These are phyloP conservation scores for Wickerhamiella siamensis DNA, from an alignment of 805 yeast species.

Conservation along the genomic window DNA sequence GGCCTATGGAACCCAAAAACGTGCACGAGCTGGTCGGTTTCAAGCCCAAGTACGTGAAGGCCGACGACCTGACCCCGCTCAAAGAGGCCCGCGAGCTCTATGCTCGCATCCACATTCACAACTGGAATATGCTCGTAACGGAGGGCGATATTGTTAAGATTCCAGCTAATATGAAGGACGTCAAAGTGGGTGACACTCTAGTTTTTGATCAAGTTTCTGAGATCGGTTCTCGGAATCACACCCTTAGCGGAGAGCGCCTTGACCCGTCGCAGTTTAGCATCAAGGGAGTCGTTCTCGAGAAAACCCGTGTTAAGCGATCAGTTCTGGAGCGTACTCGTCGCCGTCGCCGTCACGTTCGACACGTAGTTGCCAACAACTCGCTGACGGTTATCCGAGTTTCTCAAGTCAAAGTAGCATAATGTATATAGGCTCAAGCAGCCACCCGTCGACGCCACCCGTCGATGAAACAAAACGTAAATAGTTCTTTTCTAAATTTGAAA, in stretches of 20 bases:
- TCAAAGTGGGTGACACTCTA: conserved; percentile 71
- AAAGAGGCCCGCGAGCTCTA: conserved; percentile 57
- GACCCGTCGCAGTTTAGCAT: conserved; percentile 42
- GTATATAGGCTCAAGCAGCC: neutral
- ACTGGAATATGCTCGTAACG: conserved; percentile 77
- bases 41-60: conserved; percentile 16
- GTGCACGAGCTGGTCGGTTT: conserved; percentile 15
- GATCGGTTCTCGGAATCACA: conserved; percentile 74
- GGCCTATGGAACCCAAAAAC: conserved; percentile 2
- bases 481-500: too few species aligned
- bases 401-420: conserved; percentile 41
- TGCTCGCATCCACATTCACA: conserved; percentile 70
- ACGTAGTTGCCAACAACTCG: conserved; percentile 51
- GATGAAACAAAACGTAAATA: too few species aligned
- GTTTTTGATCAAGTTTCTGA: conserved; percentile 60
- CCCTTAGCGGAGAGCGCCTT: conserved; percentile 39
- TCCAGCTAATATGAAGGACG: conserved; percentile 65
- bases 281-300: conserved; percentile 71
- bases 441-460: too few species aligned
- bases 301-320: conserved; percentile 55
- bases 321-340: conserved; percentile 62
- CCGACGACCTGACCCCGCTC: conserved; percentile 41
- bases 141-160: conserved; percentile 73
- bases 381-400: conserved; percentile 66
- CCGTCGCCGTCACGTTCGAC: conserved; percentile 61